Conservation (phyloP, 495 filamentous ascomycete species). For the Annulohypoxylon stygium region DNA sequence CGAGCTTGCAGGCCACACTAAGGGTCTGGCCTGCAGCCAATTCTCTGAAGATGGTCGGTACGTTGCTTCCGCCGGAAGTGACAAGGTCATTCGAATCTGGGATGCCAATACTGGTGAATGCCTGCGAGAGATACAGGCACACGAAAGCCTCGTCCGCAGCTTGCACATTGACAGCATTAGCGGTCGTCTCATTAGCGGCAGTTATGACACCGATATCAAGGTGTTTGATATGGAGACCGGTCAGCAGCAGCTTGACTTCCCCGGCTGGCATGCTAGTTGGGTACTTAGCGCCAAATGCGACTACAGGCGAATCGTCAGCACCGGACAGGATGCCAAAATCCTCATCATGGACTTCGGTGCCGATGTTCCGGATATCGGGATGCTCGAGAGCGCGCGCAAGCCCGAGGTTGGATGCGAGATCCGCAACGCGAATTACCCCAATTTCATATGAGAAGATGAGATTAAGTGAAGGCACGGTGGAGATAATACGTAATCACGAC, state of each 20-base stretch:
- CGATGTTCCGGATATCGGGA: slow-evolving; percentile 65
- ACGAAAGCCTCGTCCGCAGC: slow-evolving; percentile 84
- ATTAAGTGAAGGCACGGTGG: not conserved
- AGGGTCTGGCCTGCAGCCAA: slow-evolving; percentile 94
- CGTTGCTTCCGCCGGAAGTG: slow-evolving; percentile 93
- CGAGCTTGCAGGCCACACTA: slow-evolving; percentile 86
- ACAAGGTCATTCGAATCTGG: slow-evolving; percentile 93
- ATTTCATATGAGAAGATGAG: slow-evolving; percentile 45
- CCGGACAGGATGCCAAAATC: slow-evolving; percentile 90
- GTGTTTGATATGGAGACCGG: slow-evolving; percentile 87
- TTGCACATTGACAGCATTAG: slow-evolving; percentile 88
- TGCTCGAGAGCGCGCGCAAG: slow-evolving; percentile 61
- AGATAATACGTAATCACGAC: slow-evolving; percentile 34
- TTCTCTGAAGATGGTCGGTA: slow-evolving; percentile 91
- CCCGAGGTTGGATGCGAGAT: slow-evolving; percentile 44
- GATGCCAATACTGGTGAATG: slow-evolving; percentile 90
- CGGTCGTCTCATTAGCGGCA: slow-evolving; percentile 86
- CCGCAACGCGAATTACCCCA: slow-evolving; percentile 45
- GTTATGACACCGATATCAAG: slow-evolving; percentile 94
- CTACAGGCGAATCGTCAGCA: slow-evolving; percentile 91
- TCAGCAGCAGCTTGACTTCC: slow-evolving; percentile 77
- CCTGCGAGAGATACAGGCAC: slow-evolving; percentile 79
- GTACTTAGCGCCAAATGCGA: slow-evolving; percentile 95
- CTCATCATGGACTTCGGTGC: slow-evolving; percentile 90
- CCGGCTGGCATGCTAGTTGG: slow-evolving; percentile 95